A percentile compares a stretch with the other conserved stretches of the same genome.
Conservation (phyloP, 140 eudicot genomes). For the Senecio squalidus region DNA sequence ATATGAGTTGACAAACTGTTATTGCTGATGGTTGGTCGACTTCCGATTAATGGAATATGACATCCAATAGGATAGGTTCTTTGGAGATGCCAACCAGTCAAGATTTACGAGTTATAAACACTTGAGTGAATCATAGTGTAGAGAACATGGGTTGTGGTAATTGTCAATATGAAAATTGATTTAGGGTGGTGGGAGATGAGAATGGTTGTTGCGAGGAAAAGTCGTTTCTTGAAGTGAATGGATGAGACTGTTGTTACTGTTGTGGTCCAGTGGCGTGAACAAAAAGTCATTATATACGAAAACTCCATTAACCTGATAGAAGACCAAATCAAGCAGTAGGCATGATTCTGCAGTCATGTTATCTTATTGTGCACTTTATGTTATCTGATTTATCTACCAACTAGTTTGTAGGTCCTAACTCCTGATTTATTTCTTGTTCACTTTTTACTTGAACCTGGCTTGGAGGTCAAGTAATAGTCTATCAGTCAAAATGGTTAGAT, state of each 20-base stretch:
- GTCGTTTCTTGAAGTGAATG: neutral
- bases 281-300: neutral
- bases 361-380: no score
- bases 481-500: no score
- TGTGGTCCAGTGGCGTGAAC: neutral
- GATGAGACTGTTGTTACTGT: neutral
- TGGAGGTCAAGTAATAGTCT: no score
- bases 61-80: neutral
- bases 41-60: neutral
- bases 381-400: no score
- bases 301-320: neutral
- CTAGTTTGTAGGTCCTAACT: no score
- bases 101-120: no score
- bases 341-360: no score
- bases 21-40: neutral
- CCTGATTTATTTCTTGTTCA: no score
- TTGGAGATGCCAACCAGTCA: no score
- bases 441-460: no score
- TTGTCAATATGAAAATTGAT: neutral
- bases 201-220: neutral
- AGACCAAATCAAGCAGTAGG: neutral
- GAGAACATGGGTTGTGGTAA: neutral
- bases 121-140: neutral
- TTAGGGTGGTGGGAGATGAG: neutral
- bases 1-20: neutral